Base-by-base conservation (phyloP, 805 yeast species). In the Ogataea pini region DNA sequence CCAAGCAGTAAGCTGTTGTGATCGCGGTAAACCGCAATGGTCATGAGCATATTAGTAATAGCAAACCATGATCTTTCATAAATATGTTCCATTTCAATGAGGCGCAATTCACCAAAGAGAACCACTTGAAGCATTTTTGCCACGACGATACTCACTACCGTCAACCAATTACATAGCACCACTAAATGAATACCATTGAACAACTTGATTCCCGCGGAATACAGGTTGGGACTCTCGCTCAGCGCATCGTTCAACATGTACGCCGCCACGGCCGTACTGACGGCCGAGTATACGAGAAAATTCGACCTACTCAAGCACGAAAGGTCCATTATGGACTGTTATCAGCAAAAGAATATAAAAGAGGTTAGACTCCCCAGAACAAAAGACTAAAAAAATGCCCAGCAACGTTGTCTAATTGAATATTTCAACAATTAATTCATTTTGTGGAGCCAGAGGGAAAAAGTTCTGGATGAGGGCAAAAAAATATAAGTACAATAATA, bases 81-180 rank as follows among this genome's bases (percentile, higher is more conserved):
- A 44, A 80, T 74, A 60, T 86, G 91, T 56, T 91, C 96, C 45
- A 77, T 66, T 63, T 92, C 99, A 28, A 86, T 75, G 13, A 82
- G 67, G 48, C 96, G 72, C 44, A 92, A 69, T 48, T 81, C 82
- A 0, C 96, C 96, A 70, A 90, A 89, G 31, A 89, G 57, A 0
- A 82, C 1, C 22, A 65, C 52, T 41, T 83, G 85, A 0, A 83
- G 53, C 7, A 74, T 36, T 52, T 79, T 78, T 28, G 82, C 85
- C 13, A 75, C 13, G 3, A 67, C 28, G 12, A 72, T 50, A 7
- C 64, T 48, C 40, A 59, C 31, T 27, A 62, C 61, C 8, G 82
- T 63, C 14, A 75, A 54, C 65, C 83, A 73, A 49, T 78, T 75
- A 2, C 70, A 65, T 19, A 77, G 44, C 0, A 75, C 60, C 1